A percentile compares a stretch with the other conserved stretches of the same genome.
These are phyloP conservation scores for Trichomonascaceae sp. DNA, from an alignment of 1,139 yeast species.

Conservation along the genomic window DNA sequence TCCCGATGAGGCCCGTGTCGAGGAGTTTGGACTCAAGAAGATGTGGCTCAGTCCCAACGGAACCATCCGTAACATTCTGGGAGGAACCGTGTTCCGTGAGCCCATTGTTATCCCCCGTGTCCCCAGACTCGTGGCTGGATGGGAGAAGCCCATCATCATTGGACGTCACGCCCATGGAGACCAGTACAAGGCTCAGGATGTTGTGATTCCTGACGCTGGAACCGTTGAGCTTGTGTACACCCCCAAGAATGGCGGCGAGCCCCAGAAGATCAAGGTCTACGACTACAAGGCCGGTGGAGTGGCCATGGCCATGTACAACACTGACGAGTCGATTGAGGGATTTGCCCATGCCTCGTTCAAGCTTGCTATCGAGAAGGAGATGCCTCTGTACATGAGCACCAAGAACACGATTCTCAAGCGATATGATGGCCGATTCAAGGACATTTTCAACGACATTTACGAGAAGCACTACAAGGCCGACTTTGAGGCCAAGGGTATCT, in stretches of 20 bases:
- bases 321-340: slow-evolving; percentile 77
- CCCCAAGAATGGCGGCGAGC: slow-evolving; percentile 53
- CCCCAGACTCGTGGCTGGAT: slow-evolving; percentile 81
- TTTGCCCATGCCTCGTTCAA: slow-evolving; percentile 90
- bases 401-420: slow-evolving; percentile 88
- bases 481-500: slow-evolving; percentile 68
- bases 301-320: slow-evolving; percentile 88
- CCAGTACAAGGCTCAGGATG: slow-evolving; percentile 88
- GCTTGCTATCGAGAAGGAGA: slow-evolving; percentile 63
- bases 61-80: slow-evolving; percentile 84
- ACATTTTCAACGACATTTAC: slow-evolving; percentile 73
- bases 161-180: slow-evolving; percentile 98
- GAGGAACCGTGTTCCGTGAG: slow-evolving; percentile 95
- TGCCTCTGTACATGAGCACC: slow-evolving; percentile 77
- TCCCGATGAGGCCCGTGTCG: slow-evolving; percentile 93
- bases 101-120: slow-evolving; percentile 84
- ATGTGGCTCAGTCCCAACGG: slow-evolving; percentile 99
- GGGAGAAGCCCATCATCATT: slow-evolving; percentile 91
- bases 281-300: slow-evolving; percentile 65
- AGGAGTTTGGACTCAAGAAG: slow-evolving; percentile 78
- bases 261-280: slow-evolving; percentile 48
- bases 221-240: slow-evolving; percentile 64
- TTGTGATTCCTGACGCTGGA: slow-evolving; percentile 70
- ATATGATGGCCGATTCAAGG: slow-evolving; percentile 92
- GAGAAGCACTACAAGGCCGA: slow-evolving; percentile 52